Percentiles rank a stretch among this genome's conserved stretches.
phyloP scores from a whole-genome alignment of 805 yeast genomes.

The Kazachstania taianensis region DNA sequence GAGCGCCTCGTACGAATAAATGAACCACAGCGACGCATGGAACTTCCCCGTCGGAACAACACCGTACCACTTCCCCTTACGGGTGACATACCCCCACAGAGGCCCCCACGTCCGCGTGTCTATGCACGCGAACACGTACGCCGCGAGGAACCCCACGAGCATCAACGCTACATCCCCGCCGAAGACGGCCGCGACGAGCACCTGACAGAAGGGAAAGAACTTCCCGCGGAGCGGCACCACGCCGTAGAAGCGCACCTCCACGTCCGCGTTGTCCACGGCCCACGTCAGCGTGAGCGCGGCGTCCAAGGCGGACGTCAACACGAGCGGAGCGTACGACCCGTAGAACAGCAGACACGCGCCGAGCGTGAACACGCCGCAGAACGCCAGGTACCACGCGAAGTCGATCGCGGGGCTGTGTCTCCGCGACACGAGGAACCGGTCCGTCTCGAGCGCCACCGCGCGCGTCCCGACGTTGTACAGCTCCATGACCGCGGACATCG shows the following conservation, averaged over 20 bases:
- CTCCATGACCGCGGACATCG: slow-evolving; percentile 21
- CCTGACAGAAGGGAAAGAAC: slow-evolving; percentile 37
- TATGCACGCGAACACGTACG: slow-evolving; percentile 51
- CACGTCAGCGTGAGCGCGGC: slow-evolving; percentile 44
- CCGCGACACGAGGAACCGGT: slow-evolving; percentile 13
- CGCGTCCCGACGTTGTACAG: slow-evolving; percentile 21
- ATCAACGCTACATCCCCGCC: slow-evolving; percentile 37
- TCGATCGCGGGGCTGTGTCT: slow-evolving; percentile 12
- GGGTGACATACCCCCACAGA: slow-evolving; percentile 28
- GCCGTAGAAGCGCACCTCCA: slow-evolving; percentile 42
- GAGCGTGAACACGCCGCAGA: slow-evolving; percentile 12
- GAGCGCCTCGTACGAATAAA: slow-evolving; percentile 2
- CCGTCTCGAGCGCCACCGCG: slow-evolving; percentile 20
- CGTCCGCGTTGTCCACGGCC: slow-evolving; percentile 47
- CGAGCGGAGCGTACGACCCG: slow-evolving; percentile 9
- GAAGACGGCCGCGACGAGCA: slow-evolving; percentile 33
- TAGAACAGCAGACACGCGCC: slow-evolving; percentile 4
- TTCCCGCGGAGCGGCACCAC: slow-evolving; percentile 46
- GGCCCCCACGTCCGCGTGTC: slow-evolving; percentile 50
- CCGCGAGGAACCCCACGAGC: slow-evolving; percentile 43
- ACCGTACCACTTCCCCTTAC: slow-evolving; percentile 13
- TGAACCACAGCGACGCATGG: slow-evolving; percentile 18
- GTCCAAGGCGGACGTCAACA: slow-evolving; percentile 19
- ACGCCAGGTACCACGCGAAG: slow-evolving; percentile 20
- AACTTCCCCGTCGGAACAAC: slow-evolving; percentile 18